Conservation (phyloP, 495 filamentous ascomycete genomes). For the Hypomontagnella submonticulosa region DNA sequence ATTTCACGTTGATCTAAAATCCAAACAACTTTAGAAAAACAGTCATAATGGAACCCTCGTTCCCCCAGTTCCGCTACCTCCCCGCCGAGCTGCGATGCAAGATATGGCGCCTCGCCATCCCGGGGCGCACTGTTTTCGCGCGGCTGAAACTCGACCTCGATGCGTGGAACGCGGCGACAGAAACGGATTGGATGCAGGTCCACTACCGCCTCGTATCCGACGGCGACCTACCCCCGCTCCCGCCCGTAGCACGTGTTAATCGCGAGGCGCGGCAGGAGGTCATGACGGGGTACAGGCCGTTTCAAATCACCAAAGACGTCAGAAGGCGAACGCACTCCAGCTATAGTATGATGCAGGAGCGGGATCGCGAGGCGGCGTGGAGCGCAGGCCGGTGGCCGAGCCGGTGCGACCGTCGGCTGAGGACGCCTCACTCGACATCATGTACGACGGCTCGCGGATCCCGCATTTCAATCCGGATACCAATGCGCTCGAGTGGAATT, state of each 20-base stretch:
- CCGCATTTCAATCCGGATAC: conserved; percentile 13
- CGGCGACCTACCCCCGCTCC: conserved; percentile 6
- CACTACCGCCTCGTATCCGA: conserved; percentile 14
- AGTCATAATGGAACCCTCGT: conserved; percentile 19
- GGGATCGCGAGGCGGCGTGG: too few relatives aligned
- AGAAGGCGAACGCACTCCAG: background rate
- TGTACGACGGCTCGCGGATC: conserved; percentile 22
- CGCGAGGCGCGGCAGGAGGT: conserved; percentile 26
- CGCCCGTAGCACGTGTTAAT: conserved; percentile 10
- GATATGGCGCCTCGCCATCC: conserved; percentile 29
- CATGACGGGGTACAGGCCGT: conserved; percentile 11
- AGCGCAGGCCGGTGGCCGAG: too few relatives aligned
- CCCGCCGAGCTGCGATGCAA: conserved; percentile 29
- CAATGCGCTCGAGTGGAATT: conserved; percentile 26
- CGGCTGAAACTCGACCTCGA: conserved; percentile 26
- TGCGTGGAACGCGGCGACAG: conserved; percentile 24
- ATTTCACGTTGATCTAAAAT: background rate
- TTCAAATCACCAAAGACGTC: conserved; percentile 9
- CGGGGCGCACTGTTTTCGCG: conserved; percentile 11
- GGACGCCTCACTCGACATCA: conserved; percentile 1
- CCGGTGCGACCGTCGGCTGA: background rate
- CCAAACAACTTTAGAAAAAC: background rate
- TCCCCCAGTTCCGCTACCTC: conserved; percentile 27
- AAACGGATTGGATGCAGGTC: conserved; percentile 20
- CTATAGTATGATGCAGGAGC: too few relatives aligned